Evolutionary conservation across 2,329 filamentous ascomycete species (phyloP).

Genomic region (Penicillium sp.): DNA sequence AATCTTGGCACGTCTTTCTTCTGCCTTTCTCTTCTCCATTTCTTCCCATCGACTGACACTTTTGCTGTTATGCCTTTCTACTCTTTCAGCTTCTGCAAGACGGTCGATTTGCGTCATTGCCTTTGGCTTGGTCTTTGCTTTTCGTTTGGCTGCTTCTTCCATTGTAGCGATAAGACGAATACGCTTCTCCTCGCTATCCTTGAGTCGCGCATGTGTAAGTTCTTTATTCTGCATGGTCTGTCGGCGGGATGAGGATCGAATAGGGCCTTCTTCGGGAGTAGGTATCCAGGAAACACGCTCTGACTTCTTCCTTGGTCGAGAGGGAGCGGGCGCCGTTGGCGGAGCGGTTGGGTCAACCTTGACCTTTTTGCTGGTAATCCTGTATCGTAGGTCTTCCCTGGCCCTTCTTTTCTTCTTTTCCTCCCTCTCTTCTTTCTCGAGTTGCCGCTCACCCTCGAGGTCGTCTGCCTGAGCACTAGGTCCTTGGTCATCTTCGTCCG

Average conservation of each 20-base stretch:
- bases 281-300: constrained; percentile 74
- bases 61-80: constrained; percentile 86
- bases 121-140: constrained; percentile 76
- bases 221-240: constrained; percentile 71
- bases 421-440: constrained; percentile 76
- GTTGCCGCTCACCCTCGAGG: constrained; percentile 82
- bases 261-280: constrained; percentile 64
- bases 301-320: constrained; percentile 68
- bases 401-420: constrained; percentile 82
- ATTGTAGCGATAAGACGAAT: constrained; percentile 59
- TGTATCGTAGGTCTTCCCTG: constrained; percentile 69
- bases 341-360: constrained; percentile 66
- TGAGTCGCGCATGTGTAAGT: constrained; percentile 54
- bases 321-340: constrained; percentile 39
- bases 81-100: constrained; percentile 77
- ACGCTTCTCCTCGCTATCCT: constrained; percentile 55
- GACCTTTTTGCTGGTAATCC: constrained; percentile 69
- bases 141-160: constrained; percentile 64
- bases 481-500: constrained; percentile 76
- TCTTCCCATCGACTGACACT: constrained; percentile 93
- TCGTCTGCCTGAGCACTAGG: constrained; percentile 65
- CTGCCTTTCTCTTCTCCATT: constrained; percentile 85
- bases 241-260: constrained; percentile 64
- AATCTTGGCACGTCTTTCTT: constrained; percentile 79
- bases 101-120: constrained; percentile 87